A percentile compares a stretch with the other conserved stretches of the same genome.
These are phyloP conservation scores for Leccinum subrobustum DNA, from an alignment of 1,284 basidiomycete species.

Conservation along the genomic window DNA sequence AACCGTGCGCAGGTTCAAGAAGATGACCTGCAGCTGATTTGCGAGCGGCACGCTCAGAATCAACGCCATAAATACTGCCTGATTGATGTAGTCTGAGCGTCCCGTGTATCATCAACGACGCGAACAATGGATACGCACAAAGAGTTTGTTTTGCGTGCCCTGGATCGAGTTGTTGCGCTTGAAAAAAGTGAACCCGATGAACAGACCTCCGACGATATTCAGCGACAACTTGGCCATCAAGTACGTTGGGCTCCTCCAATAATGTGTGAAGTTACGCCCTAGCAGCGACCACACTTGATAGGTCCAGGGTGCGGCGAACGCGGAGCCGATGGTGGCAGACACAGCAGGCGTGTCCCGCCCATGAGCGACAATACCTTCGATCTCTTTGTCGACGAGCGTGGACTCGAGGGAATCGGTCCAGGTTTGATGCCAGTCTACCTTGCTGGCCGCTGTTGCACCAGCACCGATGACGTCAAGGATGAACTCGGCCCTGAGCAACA, in stretches of 20 bases:
- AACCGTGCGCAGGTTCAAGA: conserved; percentile 41
- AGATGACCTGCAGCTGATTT: conserved; percentile 34
- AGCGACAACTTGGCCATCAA: conserved; percentile 71
- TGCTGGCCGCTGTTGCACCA: conserved; percentile 49
- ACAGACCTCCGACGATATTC: conserved; percentile 54
- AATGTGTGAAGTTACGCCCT: conserved; percentile 37
- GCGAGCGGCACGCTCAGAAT: conserved; percentile 30
- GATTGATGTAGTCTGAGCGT: neutral
- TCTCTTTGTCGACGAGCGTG: conserved; percentile 32
- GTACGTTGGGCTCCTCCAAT: conserved; percentile 70
- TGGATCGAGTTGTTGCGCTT: conserved; percentile 62
- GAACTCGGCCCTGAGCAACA: conserved; percentile 55
- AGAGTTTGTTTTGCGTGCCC: conserved; percentile 83
- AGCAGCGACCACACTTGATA: conserved; percentile 49
- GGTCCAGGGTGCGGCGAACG: conserved; percentile 51
- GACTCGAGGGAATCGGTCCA: conserved; percentile 45
- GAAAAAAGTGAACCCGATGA: conserved; percentile 75
- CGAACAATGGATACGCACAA: conserved; percentile 33
- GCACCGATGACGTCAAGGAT: conserved; percentile 72
- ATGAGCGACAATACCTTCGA: conserved; percentile 40
- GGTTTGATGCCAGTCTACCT: conserved; percentile 46
- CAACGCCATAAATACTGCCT: conserved; percentile 29
- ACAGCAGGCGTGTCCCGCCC: conserved; percentile 37
- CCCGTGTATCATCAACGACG: neutral
- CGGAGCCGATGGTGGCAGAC: conserved; percentile 37